Evolutionary conservation across 139 green algal species (phyloP), one percentile per base, ranked within the genome.

Genomic region (Haematococcus lacustris): DNA sequence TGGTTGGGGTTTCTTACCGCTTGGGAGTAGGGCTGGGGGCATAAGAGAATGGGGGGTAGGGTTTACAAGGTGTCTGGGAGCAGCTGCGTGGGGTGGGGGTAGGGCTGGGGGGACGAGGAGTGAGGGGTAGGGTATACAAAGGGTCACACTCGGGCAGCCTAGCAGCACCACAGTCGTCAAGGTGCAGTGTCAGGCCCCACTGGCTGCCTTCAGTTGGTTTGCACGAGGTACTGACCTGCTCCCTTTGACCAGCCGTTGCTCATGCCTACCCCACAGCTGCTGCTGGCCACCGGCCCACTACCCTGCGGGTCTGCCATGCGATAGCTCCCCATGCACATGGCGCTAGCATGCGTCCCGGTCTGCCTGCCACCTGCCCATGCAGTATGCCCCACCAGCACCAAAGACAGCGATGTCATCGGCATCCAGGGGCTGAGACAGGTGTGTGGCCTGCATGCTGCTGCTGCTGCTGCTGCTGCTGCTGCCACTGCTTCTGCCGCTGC

Each of bases 331-430:
- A 57, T 57, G 21, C 47, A 57, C 28, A 37, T 5, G 5, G 57
- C 23, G 57, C 9, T 30, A 64, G 23, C 61, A 41, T 68, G 61
- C 47, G 21, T 57, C 21, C 13, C 21, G 47, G 13, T 13, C 66
- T 63, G 17, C 26, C 43, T 63, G 68, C 30, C 13, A 51, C 50
- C 26, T 2, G 59, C 7, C 4, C 21, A 1, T 62, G 79, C 79
- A 67, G 84, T 96, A 26, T 92, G 77, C 71, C 53, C 86, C 0
- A 96, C 92, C 2, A 71, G 59, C 67, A 97, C 93, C 33, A 98
- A 98, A 82, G 86, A 90, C 65, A 91, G 76, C 9, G 71, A 34
- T 9, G 82, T 91, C 2, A 91, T 97, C 40, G 89, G 89, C 2
- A 35, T 94, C 53, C 82, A 88, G 3, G 82, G 78, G 0, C 78